Evolutionary conservation across 2,329 filamentous ascomycete genomes (phyloP), one percentile per base, ranked within the genome.

Genomic region (Fonsecaea monophora): DNA sequence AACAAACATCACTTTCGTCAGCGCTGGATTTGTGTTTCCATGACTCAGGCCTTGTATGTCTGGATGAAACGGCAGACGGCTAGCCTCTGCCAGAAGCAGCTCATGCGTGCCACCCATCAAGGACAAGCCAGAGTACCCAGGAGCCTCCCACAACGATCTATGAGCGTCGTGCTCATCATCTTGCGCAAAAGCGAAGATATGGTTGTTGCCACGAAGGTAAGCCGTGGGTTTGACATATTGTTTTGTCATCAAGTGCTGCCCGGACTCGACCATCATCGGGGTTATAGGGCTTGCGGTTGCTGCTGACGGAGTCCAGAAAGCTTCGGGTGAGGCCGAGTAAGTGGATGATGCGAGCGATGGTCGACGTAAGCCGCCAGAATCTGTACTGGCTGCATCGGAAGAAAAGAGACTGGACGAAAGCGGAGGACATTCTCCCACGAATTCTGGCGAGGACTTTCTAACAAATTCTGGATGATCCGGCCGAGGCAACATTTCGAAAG

Each of bases 1-100:
- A 8, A 50, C 58, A 58, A 73, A 73, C 4, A 72, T 72, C 12
- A 67, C 63, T 55, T 68, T 66, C 40, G 71, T 71, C 60, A 73
- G 65, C 5, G 69, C 48, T 38, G 68, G 68, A 53, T 73, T 71
- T 18, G 65, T 60, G 53, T 61, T 60, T 12, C 45, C 53, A 12
- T 61, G 53, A 34, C 45, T 65, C 30, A 66, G 18, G 13, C 65
- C 56, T 5, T 40, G 57, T 9, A 38, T 25, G 34, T 54, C 60
- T 6, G 35, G 37, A 9, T 60, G 55, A 34, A 62, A 65, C 4
- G 65, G 42, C 12, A 54, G 37, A 53, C 64, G 56, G 45, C 54
- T 21, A 13, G 21, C 40, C 9, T 60, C 59, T n/a, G 54, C 15
- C 57, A 56, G 40, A 32, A 62, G 45, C 42, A 60, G 30, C 12